phyloP scores from a whole-genome alignment of 2,329 filamentous ascomycete genomes.

The Penicillium sclerotigenum region DNA sequence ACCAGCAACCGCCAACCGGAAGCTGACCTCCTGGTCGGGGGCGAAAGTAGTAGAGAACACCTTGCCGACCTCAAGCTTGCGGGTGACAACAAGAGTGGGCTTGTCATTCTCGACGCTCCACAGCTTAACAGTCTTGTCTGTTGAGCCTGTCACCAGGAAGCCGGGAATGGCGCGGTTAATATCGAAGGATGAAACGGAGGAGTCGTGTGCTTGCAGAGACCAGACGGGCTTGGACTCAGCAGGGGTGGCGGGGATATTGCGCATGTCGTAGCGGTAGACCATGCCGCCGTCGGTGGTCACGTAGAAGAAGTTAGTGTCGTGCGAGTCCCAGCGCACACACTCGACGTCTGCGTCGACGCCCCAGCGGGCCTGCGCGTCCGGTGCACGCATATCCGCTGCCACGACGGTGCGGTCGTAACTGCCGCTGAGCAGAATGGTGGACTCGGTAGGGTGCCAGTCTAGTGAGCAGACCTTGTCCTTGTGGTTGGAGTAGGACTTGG shows the following conservation, averaged over 20 bases:
- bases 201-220: conserved; percentile 93
- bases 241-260: conserved; percentile 70
- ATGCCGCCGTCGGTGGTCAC: conserved; percentile 89
- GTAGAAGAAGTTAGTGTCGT: conserved; percentile 90
- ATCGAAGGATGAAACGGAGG: conserved; percentile 87
- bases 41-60: conserved; percentile 90
- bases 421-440: conserved; percentile 84
- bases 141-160: conserved; percentile 88
- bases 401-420: conserved; percentile 94
- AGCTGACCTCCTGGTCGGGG: conserved; percentile 84
- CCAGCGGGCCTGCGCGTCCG: conserved; percentile 81
- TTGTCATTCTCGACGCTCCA: conserved; percentile 84
- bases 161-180: conserved; percentile 87
- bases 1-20: conserved; percentile 87
- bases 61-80: conserved; percentile 90
- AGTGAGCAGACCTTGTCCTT: conserved; percentile 97
- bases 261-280: conserved; percentile 86
- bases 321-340: conserved; percentile 86
- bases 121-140: conserved; percentile 91
- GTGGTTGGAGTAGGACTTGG: conserved; percentile 93
- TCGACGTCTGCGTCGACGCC: conserved; percentile 95
- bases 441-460: conserved; percentile 84
- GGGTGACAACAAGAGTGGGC: conserved; percentile 84
- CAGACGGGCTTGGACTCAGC: conserved; percentile 79
- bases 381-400: conserved; percentile 93